Base-by-base conservation (phyloP, 768 basidiomycete species). In the Suillus alpinus region DNA sequence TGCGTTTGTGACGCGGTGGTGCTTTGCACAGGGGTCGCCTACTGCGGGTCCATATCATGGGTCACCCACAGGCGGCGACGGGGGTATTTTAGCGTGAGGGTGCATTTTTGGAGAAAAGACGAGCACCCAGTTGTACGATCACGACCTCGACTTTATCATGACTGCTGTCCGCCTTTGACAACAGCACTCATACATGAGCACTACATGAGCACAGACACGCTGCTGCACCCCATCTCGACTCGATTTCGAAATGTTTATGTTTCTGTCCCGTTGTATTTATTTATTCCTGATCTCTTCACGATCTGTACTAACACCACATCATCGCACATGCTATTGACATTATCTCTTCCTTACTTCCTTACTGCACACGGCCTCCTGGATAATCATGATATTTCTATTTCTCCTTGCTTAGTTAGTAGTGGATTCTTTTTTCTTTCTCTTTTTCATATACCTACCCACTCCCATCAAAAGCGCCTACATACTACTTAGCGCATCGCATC, bases 1-100 rank as follows among this genome's bases (percentile, higher is more conserved):
- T 58, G 84, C 85, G 26, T 84, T 88, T 61, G 81, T 88, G 55
- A 66, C 76, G 58, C 82, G 86, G 68, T 89, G 87, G 87, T 88
- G 87, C 70, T 89, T 89, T 71, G 86, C 85, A 8, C 79, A 81
- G 64, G 78, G 50, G 57, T 70, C 70, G 68, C 76, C 66, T 57
- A 77, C 58, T 59, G 62, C 50, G 8, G 61, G 55, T 29, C 18
- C n/a, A 2, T 69, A 67, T 56, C 53, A 55, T 9, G 39, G 56
- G 29, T n/a, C 36, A 13, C 23, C 7, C 4, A 16, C 13, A 26
- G 55, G 56, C 5, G 8, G 5, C 10, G 60, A 59, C 5, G 59
- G 57, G 4, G 37, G 57, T 4, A 64, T 73, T 46, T 58, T 72
- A 60, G 61, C 64, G 6, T 73, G 34, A 69, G 51, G 14, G 16